These are phyloP conservation scores for Zea mays DNA, from an alignment of 176 grass and related monocot genomes.

Conservation along the genomic window Zm-B73-REFERENCE-NAM-5.0 NC_050103.1:157810001-157810500, in stretches of 20 bases:
- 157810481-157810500: too few relatives aligned
- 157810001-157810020: background rate
- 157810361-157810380: too few relatives aligned
- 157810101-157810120: background rate
- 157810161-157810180: background rate
- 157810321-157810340: conserved; percentile 6
- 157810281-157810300: conserved; percentile 36
- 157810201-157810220: background rate
- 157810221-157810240: background rate
- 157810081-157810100: conserved; percentile 1
- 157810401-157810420: too few relatives aligned
- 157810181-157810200: conserved; percentile 15
- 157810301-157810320: conserved; percentile 38
- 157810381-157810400: too few relatives aligned
- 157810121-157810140: conserved; percentile 11
- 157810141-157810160: conserved; percentile 22
- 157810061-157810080: background rate
- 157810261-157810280: conserved; percentile 1
- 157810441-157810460: too few relatives aligned
- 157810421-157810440: too few relatives aligned
- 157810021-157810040: background rate
- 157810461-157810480: too few relatives aligned
- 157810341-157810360: too few relatives aligned
- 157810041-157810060: conserved; percentile 16
- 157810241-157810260: conserved; percentile 17